Evolutionary conservation across 2,329 filamentous ascomycete genomes (phyloP).

Genomic region (Aspergillus ochraceoroseus): DNA sequence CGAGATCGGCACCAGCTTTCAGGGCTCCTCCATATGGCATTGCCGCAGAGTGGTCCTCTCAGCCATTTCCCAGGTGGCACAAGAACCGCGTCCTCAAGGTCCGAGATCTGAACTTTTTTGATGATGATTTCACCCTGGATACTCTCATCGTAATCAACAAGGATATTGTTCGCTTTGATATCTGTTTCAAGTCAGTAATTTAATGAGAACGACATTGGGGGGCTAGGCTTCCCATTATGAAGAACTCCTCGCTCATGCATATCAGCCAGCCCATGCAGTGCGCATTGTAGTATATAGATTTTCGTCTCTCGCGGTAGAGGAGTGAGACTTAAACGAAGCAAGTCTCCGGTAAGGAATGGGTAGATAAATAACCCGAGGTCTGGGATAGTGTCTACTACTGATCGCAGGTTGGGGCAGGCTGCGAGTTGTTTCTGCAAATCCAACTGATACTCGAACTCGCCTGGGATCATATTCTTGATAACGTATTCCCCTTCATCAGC

Average conservation of each 20-base stretch:
- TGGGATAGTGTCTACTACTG: conserved; percentile 25
- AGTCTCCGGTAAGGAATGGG: conserved; percentile 18
- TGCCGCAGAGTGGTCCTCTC: conserved; percentile 26
- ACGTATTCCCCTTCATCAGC: conserved; percentile 1
- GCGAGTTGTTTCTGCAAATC: conserved; percentile 24
- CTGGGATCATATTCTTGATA: conserved; percentile 24
- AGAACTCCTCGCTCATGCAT: conserved; percentile 33
- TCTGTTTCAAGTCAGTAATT: conserved; percentile 6
- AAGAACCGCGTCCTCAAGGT: conserved; percentile 31
- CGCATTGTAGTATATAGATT: conserved; percentile 16
- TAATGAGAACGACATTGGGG: too few species aligned
- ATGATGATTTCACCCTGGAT: conserved; percentile 15
- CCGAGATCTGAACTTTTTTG: conserved; percentile 28
- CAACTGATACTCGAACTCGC: conserved; percentile 32
- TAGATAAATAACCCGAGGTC: conserved; percentile 21
- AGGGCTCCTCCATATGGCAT: conserved; percentile 35
- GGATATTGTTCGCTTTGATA: conserved; percentile 12
- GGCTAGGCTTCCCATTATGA: conserved; percentile 28
- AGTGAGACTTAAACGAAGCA: conserved; percentile 18
- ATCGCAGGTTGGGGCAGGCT: conserved; percentile 26
- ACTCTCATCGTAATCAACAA: conserved; percentile 3
- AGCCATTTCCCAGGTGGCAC: conserved; percentile 26
- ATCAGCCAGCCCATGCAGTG: conserved; percentile 29
- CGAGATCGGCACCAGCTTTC: conserved; percentile 32
- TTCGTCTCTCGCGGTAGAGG: conserved; percentile 12